Base-by-base conservation (phyloP, 192 early-diverging fungal genomes). In the Helicostylum pulchrum region DNA sequence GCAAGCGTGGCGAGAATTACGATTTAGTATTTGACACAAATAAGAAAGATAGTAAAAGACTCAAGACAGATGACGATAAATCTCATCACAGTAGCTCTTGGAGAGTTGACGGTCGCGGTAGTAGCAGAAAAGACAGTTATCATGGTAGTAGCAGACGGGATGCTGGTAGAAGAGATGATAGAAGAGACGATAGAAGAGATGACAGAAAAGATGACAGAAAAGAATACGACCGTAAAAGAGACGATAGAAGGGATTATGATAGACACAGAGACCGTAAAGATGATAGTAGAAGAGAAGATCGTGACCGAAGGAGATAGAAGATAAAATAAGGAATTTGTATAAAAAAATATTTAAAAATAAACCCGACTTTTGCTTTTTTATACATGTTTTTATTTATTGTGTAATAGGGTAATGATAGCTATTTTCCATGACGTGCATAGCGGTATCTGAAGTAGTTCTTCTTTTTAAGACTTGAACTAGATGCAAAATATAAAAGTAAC, bases 1-100 rank as follows among this genome's bases (percentile, higher is more conserved):
- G 51, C 4, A 21, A 34, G 17, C 70, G 65, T 14, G 77, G 67
- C 6, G 57, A 72, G n/a, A 54, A 74, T 36, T 83, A 85, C 47
- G 79, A 80, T 21, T 62, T 79, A 23, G 77, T 84, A 6, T 80
- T 80, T 73, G 80, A 80, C 7, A 44, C 32, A 42, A 51, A 62
- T 62, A 34, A 12, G 19, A 62, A 39, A 23, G 48, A 51, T 6
- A 46, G 19, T 34, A 62, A 50, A 36, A 62, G 19, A 39, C 11
- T 34, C 3, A 51, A 39, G 4, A 2, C 47, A 51, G 61, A 62
- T 50, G 61, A 62, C 46, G 45, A n/a, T 45, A 43, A 26, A 8
- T 10, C 49, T 2, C 5, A 10, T 23, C 21, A 51, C 21, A 31
- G 17, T 4, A 17, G n/a, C 61, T 32, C 23, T 64, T 39, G 11